Base-by-base conservation (phyloP, 495 filamentous ascomycete genomes). In the Aspergillus cristatus region DNA sequence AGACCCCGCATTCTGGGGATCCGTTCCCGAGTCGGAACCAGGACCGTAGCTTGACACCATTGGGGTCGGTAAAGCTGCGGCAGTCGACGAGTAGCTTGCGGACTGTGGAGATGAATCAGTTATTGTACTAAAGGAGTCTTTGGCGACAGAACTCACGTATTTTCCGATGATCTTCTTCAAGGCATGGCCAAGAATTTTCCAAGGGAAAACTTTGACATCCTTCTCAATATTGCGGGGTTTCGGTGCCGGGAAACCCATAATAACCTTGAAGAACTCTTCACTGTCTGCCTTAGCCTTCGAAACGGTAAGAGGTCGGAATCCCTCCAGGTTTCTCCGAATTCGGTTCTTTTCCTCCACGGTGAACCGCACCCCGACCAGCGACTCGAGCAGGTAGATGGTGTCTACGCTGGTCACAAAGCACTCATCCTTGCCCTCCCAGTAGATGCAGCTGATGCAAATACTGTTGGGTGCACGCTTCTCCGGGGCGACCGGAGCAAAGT, bases 201-300 rank as follows among this genome's bases (percentile, higher is more conserved):
- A 98, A 8, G 85, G 79, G 54, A 97, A 98, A 5, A 96, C 91
- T 60, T 98, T 98, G 48, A 98, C 86, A 50, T 95, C 89, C 63
- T 98, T 98, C 68, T 96, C 91, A 47, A 98, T 98, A 49, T 95
- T 94, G 28, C 91, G 72, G 5, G 91, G 93, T 65, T 96, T 96
- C 2, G 93, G 93, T 16, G 77, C 81, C 8, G 85, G 84, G 55
- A 97, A 95, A n/a, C 76, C 82, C 93, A 98, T 97, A 61, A 98
- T 96, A 43, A 96, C 67, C 63, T 94, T 94, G 77, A 97, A 97
- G 64, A 97, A 96, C 30, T 87, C 84, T 56, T 95, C 89, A 51
- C 82, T 93, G 31, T 97, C 90, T 1, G 74, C 51, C 62, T 94
- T 94, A 37, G 78, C 76, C 55, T 98, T 98, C 25, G 86, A 94